phyloP scores from a whole-genome alignment of 1,284 basidiomycete species.

The Bondarzewia mesenterica region DNA sequence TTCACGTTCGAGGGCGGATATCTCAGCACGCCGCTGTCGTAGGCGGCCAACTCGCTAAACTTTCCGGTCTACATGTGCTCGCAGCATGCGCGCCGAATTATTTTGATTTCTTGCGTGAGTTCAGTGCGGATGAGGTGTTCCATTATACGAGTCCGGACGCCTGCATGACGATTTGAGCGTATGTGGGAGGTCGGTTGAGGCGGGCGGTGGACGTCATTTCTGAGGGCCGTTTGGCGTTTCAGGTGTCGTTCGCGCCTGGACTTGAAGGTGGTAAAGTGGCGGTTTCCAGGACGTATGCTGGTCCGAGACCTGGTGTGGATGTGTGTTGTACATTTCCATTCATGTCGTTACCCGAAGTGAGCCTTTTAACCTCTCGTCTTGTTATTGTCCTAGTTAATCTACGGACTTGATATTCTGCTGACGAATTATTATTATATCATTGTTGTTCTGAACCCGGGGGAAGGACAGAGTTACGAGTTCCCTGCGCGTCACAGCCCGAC shows the following conservation, averaged over 20 bases:
- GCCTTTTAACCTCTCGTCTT: background rate
- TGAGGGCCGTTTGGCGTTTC: slow-evolving; percentile 17
- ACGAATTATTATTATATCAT: background rate
- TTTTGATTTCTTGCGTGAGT: slow-evolving; percentile 20
- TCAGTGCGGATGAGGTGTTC: slow-evolving; percentile 32
- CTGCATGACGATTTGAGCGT: slow-evolving; percentile 16
- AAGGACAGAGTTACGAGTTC: slow-evolving; percentile 5
- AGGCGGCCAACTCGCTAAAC: slow-evolving; percentile 31
- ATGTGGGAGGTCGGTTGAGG: slow-evolving; percentile 20
- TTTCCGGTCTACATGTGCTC: slow-evolving; percentile 29
- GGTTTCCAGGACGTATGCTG: slow-evolving; percentile 1
- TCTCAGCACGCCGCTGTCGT: background rate
- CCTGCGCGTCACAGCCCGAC: slow-evolving; percentile 1
- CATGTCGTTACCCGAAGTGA: slow-evolving; percentile 19
- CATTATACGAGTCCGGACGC: slow-evolving; percentile 24
- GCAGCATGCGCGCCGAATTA: slow-evolving; percentile 29
- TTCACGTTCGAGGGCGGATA: background rate
- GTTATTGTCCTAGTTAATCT: too few relatives aligned
- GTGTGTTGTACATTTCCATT: slow-evolving; percentile 21
- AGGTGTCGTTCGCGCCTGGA: slow-evolving; percentile 16
- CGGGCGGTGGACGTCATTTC: slow-evolving; percentile 21
- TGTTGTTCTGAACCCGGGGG: background rate
- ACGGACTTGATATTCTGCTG: too few relatives aligned
- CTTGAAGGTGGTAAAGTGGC: slow-evolving; percentile 20
- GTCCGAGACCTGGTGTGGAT: slow-evolving; percentile 10